Evolutionary conservation across 2,329 filamentous ascomycete genomes (phyloP), one percentile per base, ranked within the genome.

Genomic region (Capronia coronata): DNA sequence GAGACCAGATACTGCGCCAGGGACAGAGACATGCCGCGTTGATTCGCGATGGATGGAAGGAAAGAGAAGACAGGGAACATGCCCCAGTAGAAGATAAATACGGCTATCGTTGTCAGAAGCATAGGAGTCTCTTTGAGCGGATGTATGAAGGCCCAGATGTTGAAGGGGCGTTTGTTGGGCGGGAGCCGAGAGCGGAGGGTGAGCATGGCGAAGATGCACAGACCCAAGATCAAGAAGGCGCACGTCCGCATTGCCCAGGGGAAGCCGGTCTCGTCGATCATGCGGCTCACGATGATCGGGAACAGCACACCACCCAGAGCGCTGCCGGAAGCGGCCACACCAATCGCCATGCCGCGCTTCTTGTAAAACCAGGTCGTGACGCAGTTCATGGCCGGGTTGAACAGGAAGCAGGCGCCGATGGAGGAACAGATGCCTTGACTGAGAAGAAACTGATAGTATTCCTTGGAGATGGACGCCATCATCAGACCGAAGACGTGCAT

Each of bases 211-310:
- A 84, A 69, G 27, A 74, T 64, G 52, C 78, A 70, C 51, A 79
- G 67, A 48, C 71, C 74, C 52, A 86, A 73, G 54, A 86, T 80
- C 42, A 84, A 67, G 49, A 86, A 79, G 11, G 78, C 68, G 19
- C 68, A 70, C 41, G 73, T 74, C 7, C 78, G 71, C 69, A 82
- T 78, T 0, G 76, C 66, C 80, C 78, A 83, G 32, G 68, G 62
- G 59, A 79, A 77, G 27, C 78, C 75, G 44, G 80, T 67, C 41
- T 69, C 27, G 0, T 68, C 68, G 39, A 83, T 75, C 18, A 83
- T 64, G 27, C 72, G 71, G 1, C 72, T 65, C 10, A 82, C 72
- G 73, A 83, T 79, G 59, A 83, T 80, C 0, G 80, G 80, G 41
- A 82, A 75, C 29, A 82, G 73, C 13, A 83, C 75, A 7, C 78